Base-by-base conservation (phyloP, 306 rosid species). In the Fragaria iinumae region DNA sequence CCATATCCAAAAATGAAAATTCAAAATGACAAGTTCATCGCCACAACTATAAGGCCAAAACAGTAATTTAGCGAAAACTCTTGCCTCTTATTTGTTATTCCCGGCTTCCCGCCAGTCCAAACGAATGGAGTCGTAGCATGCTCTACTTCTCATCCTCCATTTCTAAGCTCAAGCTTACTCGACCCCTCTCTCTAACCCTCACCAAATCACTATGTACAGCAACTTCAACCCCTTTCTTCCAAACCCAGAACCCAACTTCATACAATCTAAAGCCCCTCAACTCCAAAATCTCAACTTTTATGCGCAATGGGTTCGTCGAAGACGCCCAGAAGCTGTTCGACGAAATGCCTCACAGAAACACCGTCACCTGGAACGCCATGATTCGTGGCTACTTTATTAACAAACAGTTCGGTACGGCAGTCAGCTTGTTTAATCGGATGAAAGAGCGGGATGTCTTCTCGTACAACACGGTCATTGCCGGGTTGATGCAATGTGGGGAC, bases 281-380 rank as follows among this genome's bases (percentile, higher is more conserved):
- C 79, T 85, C 86, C 73, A 75, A 79, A 73, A 88, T 88, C 81
- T 79, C 91, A 27, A 9, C 23, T 45, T 77, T 38, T 57, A 77
- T 88, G 82, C 80, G 88, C 27, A 48, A 64, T 14, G 89, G 89
- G 34, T 74, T 74, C 10, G 44, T 83, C 11, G 75, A 81, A 57
- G 72, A 85, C 20, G 88, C 91, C 53, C 86, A 72, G 80, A 85
- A 79, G 11, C 72, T 86, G 83, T 88, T 88, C 69, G 89, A 81
- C 79, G 62, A 81, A 79, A 83, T 77, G 89, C 82, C 83, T 69
- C 80, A 64, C 1, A 69, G 83, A 77, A 83, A 86, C 77, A 74
- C 80, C n/a, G 84, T 86, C 73, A 83, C 89, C 0, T 88, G 85
- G 85, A 88, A 88, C 23, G 82, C 89, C 1, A 86, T 86, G 88